These are phyloP conservation scores for Nemania serpens DNA, from an alignment of 2,329 filamentous ascomycete species.

Conservation along the genomic window DNA sequence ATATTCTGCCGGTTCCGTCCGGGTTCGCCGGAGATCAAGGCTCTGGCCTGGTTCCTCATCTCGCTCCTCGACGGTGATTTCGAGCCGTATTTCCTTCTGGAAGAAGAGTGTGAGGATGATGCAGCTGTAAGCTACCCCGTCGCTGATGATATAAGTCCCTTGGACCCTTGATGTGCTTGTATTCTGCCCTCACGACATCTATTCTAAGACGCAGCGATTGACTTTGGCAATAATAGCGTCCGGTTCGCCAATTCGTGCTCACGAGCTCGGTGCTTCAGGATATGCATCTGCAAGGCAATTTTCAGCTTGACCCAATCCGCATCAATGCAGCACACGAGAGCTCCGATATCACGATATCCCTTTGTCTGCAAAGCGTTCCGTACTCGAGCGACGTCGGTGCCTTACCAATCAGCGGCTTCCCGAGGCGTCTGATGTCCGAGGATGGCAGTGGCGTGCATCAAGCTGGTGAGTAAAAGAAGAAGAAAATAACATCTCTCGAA, in stretches of 20 bases:
- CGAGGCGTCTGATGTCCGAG: conserved; percentile 39
- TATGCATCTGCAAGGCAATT: conserved; percentile 41
- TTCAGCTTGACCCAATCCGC: conserved; percentile 36
- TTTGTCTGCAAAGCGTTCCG: conserved; percentile 33
- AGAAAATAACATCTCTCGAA: not conserved
- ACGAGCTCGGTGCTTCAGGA: conserved; percentile 37
- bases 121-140: conserved; percentile 7
- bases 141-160: not conserved
- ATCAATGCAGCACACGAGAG: conserved; percentile 34
- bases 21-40: conserved; percentile 37
- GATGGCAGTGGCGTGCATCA: conserved; percentile 34
- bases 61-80: conserved; percentile 40
- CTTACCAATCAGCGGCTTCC: conserved; percentile 42
- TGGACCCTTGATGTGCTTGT: too few relatives aligned
- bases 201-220: not conserved
- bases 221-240: conserved; percentile 21
- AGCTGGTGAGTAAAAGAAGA: conserved; percentile 25
- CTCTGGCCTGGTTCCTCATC: conserved; percentile 41
- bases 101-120: conserved; percentile 31
- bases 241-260: conserved; percentile 34
- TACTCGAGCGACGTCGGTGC: conserved; percentile 36
- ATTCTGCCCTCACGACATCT: not conserved
- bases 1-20: conserved; percentile 40
- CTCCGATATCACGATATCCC: conserved; percentile 36
- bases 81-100: conserved; percentile 41